phyloP scores from a whole-genome alignment of 257 asterid genomes.

The Petunia secreta region DNA sequence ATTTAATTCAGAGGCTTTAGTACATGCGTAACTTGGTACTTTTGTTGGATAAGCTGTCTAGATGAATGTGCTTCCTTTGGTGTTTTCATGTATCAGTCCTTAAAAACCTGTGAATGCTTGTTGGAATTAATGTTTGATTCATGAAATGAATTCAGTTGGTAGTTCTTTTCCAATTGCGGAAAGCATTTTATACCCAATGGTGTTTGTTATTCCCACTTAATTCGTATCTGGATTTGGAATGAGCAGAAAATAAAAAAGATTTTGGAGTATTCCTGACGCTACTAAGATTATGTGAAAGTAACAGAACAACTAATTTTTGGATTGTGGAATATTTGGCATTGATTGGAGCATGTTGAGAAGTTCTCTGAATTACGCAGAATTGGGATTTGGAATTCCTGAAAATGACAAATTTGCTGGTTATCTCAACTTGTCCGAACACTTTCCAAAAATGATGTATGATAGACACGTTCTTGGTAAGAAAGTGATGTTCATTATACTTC shows the following conservation, averaged over 20 bases:
- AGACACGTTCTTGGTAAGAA: background rate
- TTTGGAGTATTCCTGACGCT: background rate
- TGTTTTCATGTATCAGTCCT: background rate
- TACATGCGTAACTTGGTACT: background rate
- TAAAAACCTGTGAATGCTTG: background rate
- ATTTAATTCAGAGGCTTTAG: background rate
- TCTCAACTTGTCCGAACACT: background rate
- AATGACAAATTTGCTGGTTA: background rate
- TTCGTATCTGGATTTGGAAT: background rate
- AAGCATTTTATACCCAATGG: background rate
- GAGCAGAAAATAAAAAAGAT: background rate
- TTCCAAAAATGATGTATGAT: constrained; percentile 10
- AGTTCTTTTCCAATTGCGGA: background rate
- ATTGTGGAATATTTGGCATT: background rate
- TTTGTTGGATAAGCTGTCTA: background rate
- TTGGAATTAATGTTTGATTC: background rate
- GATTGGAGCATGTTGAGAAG: no score
- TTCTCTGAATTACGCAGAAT: background rate
- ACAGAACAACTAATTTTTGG: background rate
- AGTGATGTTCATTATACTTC: background rate
- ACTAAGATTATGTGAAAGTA: background rate
- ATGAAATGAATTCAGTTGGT: background rate
- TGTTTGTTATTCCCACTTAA: background rate
- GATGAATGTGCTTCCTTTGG: background rate
- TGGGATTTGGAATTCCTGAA: constrained; percentile 13